Percentiles rank a stretch among this genome's conserved stretches.
phyloP scores from a whole-genome alignment of 2,329 filamentous ascomycete species.

The Apiospora kogelbergensis region DNA sequence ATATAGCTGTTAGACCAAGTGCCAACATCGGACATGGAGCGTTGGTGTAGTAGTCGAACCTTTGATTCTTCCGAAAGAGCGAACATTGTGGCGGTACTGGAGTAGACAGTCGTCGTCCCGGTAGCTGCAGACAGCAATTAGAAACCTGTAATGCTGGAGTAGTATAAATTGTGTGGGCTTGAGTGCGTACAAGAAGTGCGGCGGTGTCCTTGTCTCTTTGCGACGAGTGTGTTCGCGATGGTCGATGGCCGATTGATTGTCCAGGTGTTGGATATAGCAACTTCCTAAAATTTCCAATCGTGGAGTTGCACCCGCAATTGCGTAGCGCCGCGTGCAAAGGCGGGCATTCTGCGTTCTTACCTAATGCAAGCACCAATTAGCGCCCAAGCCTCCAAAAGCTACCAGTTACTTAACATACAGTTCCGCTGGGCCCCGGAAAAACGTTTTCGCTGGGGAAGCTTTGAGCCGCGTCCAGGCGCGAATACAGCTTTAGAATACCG shows the following conservation, averaged over 20 bases:
- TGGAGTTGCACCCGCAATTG: constrained; percentile 3
- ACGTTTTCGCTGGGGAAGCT: constrained; percentile 8
- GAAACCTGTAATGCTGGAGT: background rate
- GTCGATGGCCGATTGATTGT: background rate
- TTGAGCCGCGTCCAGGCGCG: constrained; percentile 3
- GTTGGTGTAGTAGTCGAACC: constrained; percentile 49
- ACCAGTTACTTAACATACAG: background rate
- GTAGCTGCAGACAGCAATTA: background rate
- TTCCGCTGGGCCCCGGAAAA: constrained; percentile 2
- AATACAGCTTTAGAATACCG: background rate
- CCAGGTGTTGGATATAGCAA: background rate
- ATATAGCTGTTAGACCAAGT: constrained; percentile 13
- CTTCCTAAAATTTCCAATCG: constrained; percentile 9
- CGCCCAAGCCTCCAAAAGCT: background rate
- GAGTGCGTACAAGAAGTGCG: background rate
- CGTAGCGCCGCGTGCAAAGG: background rate
- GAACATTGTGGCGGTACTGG: constrained; percentile 46
- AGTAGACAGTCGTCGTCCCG: background rate
- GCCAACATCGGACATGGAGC: background rate
- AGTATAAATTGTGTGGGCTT: background rate
- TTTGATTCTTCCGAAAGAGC: constrained; percentile 94
- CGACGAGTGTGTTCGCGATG: background rate
- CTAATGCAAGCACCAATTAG: background rate
- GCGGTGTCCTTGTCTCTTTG: background rate
- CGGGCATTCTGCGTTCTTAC: background rate